phyloP scores from a whole-genome alignment of 257 asterid species.

The Anisodus tanguticus region DNA sequence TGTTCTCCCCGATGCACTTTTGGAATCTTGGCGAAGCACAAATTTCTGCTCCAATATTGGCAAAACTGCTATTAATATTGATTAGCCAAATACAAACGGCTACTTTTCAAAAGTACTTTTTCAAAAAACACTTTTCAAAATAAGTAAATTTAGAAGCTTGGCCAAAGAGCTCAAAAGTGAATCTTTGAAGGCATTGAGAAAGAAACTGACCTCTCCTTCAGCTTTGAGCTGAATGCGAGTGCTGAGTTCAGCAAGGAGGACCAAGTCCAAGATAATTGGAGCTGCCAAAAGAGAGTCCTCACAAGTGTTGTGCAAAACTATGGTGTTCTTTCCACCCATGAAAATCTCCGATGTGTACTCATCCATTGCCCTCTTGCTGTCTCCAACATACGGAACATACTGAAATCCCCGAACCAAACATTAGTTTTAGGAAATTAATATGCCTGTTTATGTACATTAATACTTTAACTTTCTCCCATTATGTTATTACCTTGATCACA shows the following conservation, averaged over 20 bases:
- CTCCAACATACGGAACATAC: constrained; percentile 98
- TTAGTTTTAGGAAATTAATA: background rate
- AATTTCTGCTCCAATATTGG: too few relatives aligned
- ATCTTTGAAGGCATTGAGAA: background rate
- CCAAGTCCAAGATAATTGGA: constrained; percentile 93
- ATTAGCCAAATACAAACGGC: too few relatives aligned
- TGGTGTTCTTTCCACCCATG: constrained; percentile 96
- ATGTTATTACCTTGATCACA: constrained; percentile 75
- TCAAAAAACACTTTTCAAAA: too few relatives aligned
- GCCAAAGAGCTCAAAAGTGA: background rate
- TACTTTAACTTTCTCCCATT: background rate
- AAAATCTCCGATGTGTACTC: constrained; percentile 98
- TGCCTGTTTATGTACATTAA: background rate
- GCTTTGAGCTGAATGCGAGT: constrained; percentile 88
- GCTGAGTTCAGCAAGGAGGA: constrained; percentile 96
- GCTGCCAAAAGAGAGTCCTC: constrained; percentile 98
- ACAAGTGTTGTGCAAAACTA: constrained; percentile 91
- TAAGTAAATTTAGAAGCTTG: too few relatives aligned
- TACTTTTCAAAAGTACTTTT: too few relatives aligned
- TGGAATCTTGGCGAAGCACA: too few relatives aligned
- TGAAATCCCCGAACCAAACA: constrained; percentile 31
- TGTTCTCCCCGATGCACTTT: too few relatives aligned
- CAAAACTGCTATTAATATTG: too few relatives aligned
- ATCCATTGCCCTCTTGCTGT: constrained; percentile 99
- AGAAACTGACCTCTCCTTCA: constrained; percentile 64